Base-by-base conservation (phyloP, 805 yeast genomes). In the Metschnikowia lunata region DNA sequence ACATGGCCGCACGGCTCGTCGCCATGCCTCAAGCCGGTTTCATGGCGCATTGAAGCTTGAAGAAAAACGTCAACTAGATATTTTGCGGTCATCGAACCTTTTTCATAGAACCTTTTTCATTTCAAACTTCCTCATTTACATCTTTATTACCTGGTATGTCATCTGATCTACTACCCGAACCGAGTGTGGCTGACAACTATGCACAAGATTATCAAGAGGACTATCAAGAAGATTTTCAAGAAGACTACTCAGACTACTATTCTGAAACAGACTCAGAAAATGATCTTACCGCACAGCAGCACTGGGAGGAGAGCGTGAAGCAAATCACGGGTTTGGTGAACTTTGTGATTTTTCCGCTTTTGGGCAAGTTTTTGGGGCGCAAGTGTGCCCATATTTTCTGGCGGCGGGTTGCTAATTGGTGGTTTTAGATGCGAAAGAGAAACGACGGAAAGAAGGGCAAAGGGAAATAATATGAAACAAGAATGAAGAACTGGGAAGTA, bases 281-380 rank as follows among this genome's bases (percentile, higher is more conserved):
- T 45, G 59, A 55, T 31, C 51, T 70, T 40, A 63, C 78, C 30
- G 83, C 87, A 1, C 85, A 82, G 53, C 72, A 79, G 51, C 88
- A 84, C 54, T 84, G 89, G 89, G 85, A 83, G 41, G 85, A 81
- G 53, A 80, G 84, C 30, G 48, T 84, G 38, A 64, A 66, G 36
- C 89, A 84, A 59, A 57, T 85, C 44, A 71, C 71, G 33, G 76
- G 76, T n/a, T 69, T 83, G 30, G 61, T 82, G 30, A 77, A 75
- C 43, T 72, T 80, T 61, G 79, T 85, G 11, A 54, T 84, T 30
- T 65, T 84, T 41, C 93, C 93, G 2, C 57, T 83, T 46, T 54
- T 82, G 14, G 90, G 90, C 4, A 83, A 81, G 59, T 71, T 79
- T 35, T 50, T 84, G 37, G 93, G 93, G 4, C 72, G 90, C 50